Evolutionary conservation across 208 protist species (phyloP).

Genomic region (Leptomonas pyrrhocoris): DNA sequence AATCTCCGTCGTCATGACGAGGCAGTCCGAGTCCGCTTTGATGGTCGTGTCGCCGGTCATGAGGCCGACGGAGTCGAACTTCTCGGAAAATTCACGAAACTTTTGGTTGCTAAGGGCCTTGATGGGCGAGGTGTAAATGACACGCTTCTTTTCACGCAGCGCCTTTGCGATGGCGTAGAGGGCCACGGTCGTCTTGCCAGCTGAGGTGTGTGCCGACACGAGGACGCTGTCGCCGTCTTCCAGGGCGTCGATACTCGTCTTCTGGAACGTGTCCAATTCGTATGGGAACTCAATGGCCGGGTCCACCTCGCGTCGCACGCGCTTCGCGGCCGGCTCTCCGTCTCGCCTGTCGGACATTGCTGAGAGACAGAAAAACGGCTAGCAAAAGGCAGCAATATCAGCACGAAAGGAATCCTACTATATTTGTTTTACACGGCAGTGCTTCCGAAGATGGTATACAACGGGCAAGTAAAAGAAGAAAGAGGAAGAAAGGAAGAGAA

Average conservation of each 20-base stretch:
- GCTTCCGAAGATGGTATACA: neutral
- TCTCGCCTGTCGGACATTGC: conserved; percentile 25
- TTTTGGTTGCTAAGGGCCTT: conserved; percentile 99
- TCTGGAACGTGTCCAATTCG: conserved; percentile 96
- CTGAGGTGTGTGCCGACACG: conserved; percentile 99
- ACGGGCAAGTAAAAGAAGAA: neutral
- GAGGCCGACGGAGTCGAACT: conserved; percentile 98
- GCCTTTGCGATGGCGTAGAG: conserved; percentile 99
- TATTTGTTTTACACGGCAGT: neutral
- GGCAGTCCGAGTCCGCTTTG: conserved; percentile 96
- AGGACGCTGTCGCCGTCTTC: conserved; percentile 98
- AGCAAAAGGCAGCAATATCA: neutral
- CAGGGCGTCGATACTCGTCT: conserved; percentile 92
- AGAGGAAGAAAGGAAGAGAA: neutral
- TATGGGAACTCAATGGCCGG: conserved; percentile 96
- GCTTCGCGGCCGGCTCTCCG: conserved; percentile 51
- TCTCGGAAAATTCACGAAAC: conserved; percentile 98
- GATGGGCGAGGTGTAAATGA: conserved; percentile 99
- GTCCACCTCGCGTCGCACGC: conserved; percentile 62
- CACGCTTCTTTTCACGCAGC: conserved; percentile 97
- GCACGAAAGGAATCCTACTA: neutral
- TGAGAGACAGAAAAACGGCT: neutral
- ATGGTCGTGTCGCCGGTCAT: conserved; percentile 99
- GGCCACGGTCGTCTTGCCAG: conserved; percentile 99
- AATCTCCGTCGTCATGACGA: conserved; percentile 99